phyloP scores from a whole-genome alignment of 441 rosid species.

The Dalechampia spathulata region DNA sequence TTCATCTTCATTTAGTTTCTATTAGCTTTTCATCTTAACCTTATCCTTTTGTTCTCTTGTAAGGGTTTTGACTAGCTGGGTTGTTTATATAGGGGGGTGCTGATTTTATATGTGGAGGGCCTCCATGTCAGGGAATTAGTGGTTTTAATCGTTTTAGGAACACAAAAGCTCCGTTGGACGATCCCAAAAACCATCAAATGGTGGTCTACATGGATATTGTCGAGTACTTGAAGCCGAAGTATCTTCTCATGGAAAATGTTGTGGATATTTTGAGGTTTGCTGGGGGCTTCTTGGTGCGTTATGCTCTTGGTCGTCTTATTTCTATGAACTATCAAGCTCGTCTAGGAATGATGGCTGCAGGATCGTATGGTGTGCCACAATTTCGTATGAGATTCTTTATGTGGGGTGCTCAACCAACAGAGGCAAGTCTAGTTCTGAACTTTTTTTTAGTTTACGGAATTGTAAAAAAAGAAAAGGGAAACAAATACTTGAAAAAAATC shows the following conservation, averaged over 20 bases:
- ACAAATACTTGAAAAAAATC: too few relatives aligned
- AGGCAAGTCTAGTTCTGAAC: conserved; percentile 1
- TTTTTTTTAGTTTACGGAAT: too few relatives aligned
- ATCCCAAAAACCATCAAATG: conserved; percentile 27
- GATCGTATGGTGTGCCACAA: conserved; percentile 13
- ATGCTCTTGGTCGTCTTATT: conserved; percentile 11
- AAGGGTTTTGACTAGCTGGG: too few relatives aligned
- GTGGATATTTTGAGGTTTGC: conserved; percentile 14
- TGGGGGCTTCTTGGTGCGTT: conserved; percentile 7
- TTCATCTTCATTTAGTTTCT: background rate
- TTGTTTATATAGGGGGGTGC: conserved; percentile 9
- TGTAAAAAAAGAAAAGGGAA: too few relatives aligned
- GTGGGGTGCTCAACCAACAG: conserved; percentile 13
- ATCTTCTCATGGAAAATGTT: conserved; percentile 13
- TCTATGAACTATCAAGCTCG: conserved; percentile 13
- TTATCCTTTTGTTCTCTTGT: background rate
- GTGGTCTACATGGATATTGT: conserved; percentile 27
- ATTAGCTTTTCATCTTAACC: background rate
- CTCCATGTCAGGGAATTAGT: conserved; percentile 38
- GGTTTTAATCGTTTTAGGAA: conserved; percentile 36
- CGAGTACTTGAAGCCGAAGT: conserved; percentile 8
- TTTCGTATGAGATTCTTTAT: conserved; percentile 10
- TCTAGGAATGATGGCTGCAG: conserved; percentile 15
- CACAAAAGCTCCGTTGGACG: conserved; percentile 23
- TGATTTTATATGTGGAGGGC: conserved; percentile 33